phyloP scores from a whole-genome alignment of 2,329 filamentous ascomycete species.

The Colletotrichum spinosum region DNA sequence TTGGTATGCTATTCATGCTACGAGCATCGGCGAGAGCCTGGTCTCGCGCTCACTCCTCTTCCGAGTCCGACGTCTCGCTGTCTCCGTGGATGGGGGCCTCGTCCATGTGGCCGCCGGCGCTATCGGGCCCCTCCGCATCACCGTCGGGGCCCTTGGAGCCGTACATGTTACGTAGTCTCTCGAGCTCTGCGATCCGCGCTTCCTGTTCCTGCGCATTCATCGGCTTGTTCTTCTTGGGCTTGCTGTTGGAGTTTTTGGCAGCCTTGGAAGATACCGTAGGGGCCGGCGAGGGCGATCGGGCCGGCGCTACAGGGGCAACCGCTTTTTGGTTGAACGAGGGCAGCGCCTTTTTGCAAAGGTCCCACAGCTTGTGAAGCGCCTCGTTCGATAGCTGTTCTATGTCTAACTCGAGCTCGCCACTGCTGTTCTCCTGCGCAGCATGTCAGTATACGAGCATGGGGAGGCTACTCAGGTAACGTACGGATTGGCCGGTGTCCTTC shows the following conservation, averaged over 20 bases:
- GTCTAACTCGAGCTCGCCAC: slow-evolving; percentile 69
- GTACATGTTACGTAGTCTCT: slow-evolving; percentile 62
- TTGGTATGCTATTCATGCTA: not conserved
- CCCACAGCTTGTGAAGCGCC: slow-evolving; percentile 65
- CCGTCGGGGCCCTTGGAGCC: slow-evolving; percentile 42
- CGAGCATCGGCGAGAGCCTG: not conserved
- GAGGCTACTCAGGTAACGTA: slow-evolving; percentile 56
- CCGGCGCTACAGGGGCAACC: slow-evolving; percentile 38
- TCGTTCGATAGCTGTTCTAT: slow-evolving; percentile 68
- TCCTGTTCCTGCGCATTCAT: slow-evolving; percentile 80
- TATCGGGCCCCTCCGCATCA: slow-evolving; percentile 46
- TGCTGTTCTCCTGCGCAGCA: slow-evolving; percentile 63
- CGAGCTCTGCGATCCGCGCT: slow-evolving; percentile 70
- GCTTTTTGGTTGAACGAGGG: slow-evolving; percentile 53
- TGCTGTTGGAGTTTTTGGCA: slow-evolving; percentile 51
- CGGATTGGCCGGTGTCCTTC: slow-evolving; percentile 82
- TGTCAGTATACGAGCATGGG: slow-evolving; percentile 17
- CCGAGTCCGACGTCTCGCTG: slow-evolving; percentile 59
- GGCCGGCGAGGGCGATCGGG: slow-evolving; percentile 46
- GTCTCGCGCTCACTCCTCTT: slow-evolving; percentile 51
- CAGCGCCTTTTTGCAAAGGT: slow-evolving; percentile 57
- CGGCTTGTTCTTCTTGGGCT: slow-evolving; percentile 80
- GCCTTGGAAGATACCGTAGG: slow-evolving; percentile 45
- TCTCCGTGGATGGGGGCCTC: slow-evolving; percentile 40
- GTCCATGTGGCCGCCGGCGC: slow-evolving; percentile 31